Evolutionary conservation across 169 alveolate species (phyloP), one percentile per base, ranked within the genome.

Genomic region (Eimeria sp.): DNA sequence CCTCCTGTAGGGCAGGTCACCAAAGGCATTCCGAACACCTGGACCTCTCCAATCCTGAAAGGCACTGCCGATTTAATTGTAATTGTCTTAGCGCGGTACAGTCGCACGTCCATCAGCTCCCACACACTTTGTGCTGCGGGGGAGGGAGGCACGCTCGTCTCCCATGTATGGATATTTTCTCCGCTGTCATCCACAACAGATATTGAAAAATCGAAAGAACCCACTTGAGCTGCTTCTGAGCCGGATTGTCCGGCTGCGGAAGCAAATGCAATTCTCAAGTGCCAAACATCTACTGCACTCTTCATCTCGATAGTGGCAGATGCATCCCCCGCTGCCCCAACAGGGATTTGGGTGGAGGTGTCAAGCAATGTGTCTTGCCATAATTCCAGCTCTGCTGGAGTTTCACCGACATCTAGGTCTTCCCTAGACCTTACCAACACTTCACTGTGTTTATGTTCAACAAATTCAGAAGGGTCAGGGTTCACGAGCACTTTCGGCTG

Each of bases 61-160:
- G 93, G 80, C 45, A 43, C 27, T 18, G 82, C 61, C 22, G 93
- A 80, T 47, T 43, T 63, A 14, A 86, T 34, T 40, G 82, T 27
- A 16, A 86, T 61, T 34, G 76, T 49, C 80, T 86, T 86, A 4
- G 93, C 93, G 25, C 93, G 93, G 63, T 86, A 86, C 20, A 86
- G 63, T 20, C 93, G 93, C 93, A 86, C 40, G 43, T 86, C 93
- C 93, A 86, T 86, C 58, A 65, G 82, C 80, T 86, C 93, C 93
- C 93, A 86, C 63, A 86, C 93, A 40, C 93, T 86, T 57, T 86
- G 93, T 40, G 93, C 93, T 40, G 93, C 93, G 49, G 93, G 93
- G 45, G 93, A 86, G 49, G 93, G 93, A 20, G 93, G 93, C 43
- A 63, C 93, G 27, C 93, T 57, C 43, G 93, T 86, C 51, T 86